These are phyloP conservation scores for Suzukiozyma palmioleophila DNA, from an alignment of 1,139 yeast genomes.

Conservation along the genomic window DNA sequence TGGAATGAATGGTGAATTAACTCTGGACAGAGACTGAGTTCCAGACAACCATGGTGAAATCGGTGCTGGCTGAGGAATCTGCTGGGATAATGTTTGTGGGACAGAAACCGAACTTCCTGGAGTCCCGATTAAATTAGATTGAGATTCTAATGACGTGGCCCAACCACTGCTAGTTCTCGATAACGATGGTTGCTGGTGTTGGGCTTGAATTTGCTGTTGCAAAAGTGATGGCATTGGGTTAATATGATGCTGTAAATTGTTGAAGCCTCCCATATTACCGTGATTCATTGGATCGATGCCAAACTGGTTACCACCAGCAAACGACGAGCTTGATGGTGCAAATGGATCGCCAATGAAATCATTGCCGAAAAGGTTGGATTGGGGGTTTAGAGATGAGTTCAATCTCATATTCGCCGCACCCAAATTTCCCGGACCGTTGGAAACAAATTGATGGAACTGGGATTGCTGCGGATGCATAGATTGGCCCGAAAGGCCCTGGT, in stretches of 20 bases:
- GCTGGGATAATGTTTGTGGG: constrained; percentile 10
- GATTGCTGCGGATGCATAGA: constrained; percentile 7
- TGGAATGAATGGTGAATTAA: constrained; percentile 39
- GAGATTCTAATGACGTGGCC: constrained; percentile 28
- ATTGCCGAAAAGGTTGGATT: constrained; percentile 21
- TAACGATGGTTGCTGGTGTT: constrained; percentile 26
- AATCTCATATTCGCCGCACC: constrained; percentile 25
- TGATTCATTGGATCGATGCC: constrained; percentile 22
- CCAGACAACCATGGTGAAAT: constrained; percentile 41
- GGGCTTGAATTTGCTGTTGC: constrained; percentile 29
- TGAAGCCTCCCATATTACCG: constrained; percentile 11
- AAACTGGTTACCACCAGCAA: constrained; percentile 14
- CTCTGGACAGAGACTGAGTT: constrained; percentile 34
- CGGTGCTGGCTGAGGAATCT: constrained; percentile 33
- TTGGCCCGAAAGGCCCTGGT: background rate
- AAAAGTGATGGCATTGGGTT: constrained; percentile 27
- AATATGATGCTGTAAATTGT: constrained; percentile 11
- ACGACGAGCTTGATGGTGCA: constrained; percentile 11
- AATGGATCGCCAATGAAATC: constrained; percentile 28
- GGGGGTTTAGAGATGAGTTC: constrained; percentile 15
- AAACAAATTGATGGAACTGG: constrained; percentile 21
- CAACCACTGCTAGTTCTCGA: constrained; percentile 37
- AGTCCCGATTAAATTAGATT: constrained; percentile 15
- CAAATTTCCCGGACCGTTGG: constrained; percentile 17
- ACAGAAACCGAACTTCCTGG: constrained; percentile 30